Conservation (phyloP, 176 grass and related monocot genomes). For the Avena insularis region DNA sequence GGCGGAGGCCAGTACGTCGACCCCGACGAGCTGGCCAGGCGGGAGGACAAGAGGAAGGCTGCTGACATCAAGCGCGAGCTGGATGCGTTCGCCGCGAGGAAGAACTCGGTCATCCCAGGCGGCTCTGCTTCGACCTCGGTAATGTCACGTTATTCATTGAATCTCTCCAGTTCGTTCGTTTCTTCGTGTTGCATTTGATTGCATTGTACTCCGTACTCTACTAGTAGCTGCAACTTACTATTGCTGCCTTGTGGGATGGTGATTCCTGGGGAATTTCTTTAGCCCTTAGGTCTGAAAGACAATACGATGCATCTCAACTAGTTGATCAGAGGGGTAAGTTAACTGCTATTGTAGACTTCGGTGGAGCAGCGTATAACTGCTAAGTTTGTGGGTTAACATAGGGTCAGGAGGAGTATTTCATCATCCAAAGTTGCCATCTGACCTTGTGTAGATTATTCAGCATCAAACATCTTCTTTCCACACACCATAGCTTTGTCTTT, state of each 20-base stretch:
- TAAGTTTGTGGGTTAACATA: no score
- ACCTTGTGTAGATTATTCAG: no score
- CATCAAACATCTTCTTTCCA: no score
- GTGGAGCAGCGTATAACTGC: no score
- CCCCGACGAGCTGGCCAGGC: conserved; percentile 44
- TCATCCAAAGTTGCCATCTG: no score
- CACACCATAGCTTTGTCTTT: no score
- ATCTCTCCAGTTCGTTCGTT: not conserved
- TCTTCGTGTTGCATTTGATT: not conserved
- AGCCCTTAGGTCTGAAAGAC: not conserved
- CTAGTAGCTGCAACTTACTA: not conserved
- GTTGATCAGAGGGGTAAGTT: no score
- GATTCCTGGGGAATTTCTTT: not conserved
- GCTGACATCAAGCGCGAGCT: conserved; percentile 63
- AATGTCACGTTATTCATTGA: not conserved
- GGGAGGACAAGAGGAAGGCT: conserved; percentile 48
- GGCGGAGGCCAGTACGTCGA: conserved; percentile 16
- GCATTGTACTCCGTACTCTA: no score
- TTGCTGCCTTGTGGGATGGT: not conserved
- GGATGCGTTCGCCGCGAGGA: conserved; percentile 39
- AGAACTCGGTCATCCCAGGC: not conserved
- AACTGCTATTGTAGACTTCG: no score
- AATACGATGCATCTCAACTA: not conserved
- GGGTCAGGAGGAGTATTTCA: no score
- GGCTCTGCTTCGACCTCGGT: conserved; percentile 51